phyloP scores from a whole-genome alignment of 495 filamentous ascomycete species.

The Aspergillus sclerotiicarbonarius region DNA sequence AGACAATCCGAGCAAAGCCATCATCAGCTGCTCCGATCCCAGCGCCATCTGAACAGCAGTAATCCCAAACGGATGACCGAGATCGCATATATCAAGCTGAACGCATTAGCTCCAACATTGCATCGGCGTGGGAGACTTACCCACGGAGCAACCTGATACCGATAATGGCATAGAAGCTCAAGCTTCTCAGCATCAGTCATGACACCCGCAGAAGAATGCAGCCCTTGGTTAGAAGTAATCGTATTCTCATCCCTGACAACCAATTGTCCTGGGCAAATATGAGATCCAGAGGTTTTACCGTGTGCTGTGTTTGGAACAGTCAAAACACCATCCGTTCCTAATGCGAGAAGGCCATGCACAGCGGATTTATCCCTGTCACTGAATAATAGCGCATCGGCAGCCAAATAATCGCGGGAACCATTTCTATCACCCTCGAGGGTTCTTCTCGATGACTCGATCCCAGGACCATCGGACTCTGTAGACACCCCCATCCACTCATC shows the following conservation, averaged over 20 bases:
- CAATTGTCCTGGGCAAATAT: background rate
- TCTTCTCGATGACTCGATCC: too few relatives aligned
- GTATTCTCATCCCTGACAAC: background rate
- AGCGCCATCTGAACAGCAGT: constrained; percentile 29
- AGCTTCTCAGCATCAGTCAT: constrained; percentile 20
- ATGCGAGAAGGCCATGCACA: constrained; percentile 31
- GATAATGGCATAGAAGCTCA: constrained; percentile 34
- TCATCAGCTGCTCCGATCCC: constrained; percentile 19
- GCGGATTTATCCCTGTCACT: constrained; percentile 35
- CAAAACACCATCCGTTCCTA: constrained; percentile 20
- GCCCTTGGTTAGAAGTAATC: background rate
- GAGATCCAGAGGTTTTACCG: background rate
- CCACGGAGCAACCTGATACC: constrained; percentile 37
- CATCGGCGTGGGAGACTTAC: constrained; percentile 15
- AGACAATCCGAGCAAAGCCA: constrained; percentile 26
- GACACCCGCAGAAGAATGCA: background rate
- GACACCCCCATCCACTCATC: too few relatives aligned
- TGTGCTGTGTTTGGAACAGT: constrained; percentile 2
- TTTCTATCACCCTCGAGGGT: too few relatives aligned
- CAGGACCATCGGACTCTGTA: too few relatives aligned
- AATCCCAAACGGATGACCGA: constrained; percentile 33
- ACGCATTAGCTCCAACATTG: background rate
- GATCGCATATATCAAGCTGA: constrained; percentile 35
- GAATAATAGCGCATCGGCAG: too few relatives aligned
- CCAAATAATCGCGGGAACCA: too few relatives aligned